Percentiles rank a stretch among this genome's conserved stretches.
Evolutionary conservation across 2,329 filamentous ascomycete genomes (phyloP).

Genomic region (Paecilomyces formosus): DNA sequence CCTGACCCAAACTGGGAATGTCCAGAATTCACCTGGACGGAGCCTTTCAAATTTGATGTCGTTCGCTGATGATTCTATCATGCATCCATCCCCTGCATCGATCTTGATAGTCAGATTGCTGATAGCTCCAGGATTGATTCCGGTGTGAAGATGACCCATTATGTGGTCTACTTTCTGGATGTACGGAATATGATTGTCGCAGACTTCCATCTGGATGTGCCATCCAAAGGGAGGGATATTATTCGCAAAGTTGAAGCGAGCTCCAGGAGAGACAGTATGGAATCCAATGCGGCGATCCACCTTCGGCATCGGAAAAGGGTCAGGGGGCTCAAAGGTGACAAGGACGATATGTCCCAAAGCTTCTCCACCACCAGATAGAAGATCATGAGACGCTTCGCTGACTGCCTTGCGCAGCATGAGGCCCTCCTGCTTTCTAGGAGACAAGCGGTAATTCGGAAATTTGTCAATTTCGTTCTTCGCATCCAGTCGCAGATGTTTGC

Average conservation of each 20-base stretch:
- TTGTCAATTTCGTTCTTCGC: constrained; percentile 12
- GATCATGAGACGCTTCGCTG: constrained; percentile 14
- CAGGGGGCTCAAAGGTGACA: constrained; percentile 16
- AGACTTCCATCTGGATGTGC: constrained; percentile 19
- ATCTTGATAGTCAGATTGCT: constrained; percentile 17
- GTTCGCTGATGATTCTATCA: constrained; percentile 14
- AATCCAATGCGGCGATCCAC: constrained; percentile 20
- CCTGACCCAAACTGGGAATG: constrained; percentile 15
- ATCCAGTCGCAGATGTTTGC: constrained; percentile 13
- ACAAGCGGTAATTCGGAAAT: constrained; percentile 10
- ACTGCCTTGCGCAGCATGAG: constrained; percentile 13
- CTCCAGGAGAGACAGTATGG: constrained; percentile 25
- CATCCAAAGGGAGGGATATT: constrained; percentile 14
- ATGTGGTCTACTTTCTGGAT: constrained; percentile 13
- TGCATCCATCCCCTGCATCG: constrained; percentile 12
- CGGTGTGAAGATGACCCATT: constrained; percentile 20
- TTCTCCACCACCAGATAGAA: constrained; percentile 13
- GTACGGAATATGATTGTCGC: constrained; percentile 6
- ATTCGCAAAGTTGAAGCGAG: constrained; percentile 11
- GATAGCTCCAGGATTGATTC: constrained; percentile 18
- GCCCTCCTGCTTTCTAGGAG: constrained; percentile 2
- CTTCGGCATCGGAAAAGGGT: constrained; percentile 12
- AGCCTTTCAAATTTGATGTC: constrained; percentile 12
- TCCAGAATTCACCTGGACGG: constrained; percentile 26
- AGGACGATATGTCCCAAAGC: constrained; percentile 27